Evolutionary conservation across 371 early-diverging fungal species (phyloP), one percentile per base, ranked within the genome.

Genomic region (Circinella minor): DNA sequence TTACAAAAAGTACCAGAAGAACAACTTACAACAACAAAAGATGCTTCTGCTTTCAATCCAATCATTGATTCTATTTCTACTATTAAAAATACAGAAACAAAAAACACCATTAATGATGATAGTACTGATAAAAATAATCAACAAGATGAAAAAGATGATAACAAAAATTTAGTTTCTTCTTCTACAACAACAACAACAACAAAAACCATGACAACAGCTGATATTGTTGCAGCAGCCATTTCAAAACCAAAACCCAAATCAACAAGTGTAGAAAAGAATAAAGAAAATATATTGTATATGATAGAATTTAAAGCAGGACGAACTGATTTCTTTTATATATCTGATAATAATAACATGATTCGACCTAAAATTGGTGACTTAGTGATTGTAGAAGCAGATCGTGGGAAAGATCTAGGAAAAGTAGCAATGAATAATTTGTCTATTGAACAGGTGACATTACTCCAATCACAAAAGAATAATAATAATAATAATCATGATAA

Each of bases 321-420:
- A 39, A 92, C 89, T n/a, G 97, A 96, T 70, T 86, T 91, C 65
- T 96, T 93, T 76, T 94, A 91, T 80, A 79, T 90, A 5, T 71
- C 88, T 7, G 91, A 91, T 34, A 51, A 63, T 14, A 69, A 70
- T 9, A 63, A 55, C 10, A 67, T 43, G 43, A 43, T 43, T 9
- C 43, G 36, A 14, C 39, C 67, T 27, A 89, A 89, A 63, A 71
- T 81, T 6, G 94, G 93, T 9, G 95, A 95, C 70, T 79, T 93
- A 54, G 96, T 93, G 11, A 95, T 98, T 68, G 97, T 97, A 0
- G 98, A 98, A 79, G 99, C 97, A 4, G 99, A 98, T 77, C 93
- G 99, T 61, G 98, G 98, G 57, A 94, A 95, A 68, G 98, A 98
- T 75, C 81, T 98, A 20, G 99, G 99, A 37, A 92, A 94, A 67